A percentile compares a stretch with the other conserved stretches of the same genome.
phyloP scores from a whole-genome alignment of 1,284 basidiomycete genomes.

The Cystobasidiaceae sp. region DNA sequence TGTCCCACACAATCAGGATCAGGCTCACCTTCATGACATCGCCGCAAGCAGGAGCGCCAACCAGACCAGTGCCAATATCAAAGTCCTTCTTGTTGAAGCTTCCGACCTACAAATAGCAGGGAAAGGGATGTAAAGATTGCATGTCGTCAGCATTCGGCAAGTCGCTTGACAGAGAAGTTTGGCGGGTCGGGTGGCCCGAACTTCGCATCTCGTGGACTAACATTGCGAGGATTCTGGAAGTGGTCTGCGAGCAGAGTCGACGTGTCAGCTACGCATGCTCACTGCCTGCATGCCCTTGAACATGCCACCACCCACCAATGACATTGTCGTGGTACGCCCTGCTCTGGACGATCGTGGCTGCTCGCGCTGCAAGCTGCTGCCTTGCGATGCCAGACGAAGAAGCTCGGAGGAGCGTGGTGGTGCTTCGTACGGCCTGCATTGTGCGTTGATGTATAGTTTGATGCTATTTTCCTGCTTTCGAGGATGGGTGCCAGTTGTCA shows the following conservation, averaged over 20 bases:
- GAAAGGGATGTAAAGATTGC: not conserved
- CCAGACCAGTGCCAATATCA: conserved; percentile 94
- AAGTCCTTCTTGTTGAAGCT: conserved; percentile 85
- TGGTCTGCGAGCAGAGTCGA: not conserved
- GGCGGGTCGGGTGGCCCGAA: not conserved
- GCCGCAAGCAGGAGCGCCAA: conserved; percentile 92
- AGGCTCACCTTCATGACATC: conserved; percentile 46
- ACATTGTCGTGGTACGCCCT: conserved; percentile 87
- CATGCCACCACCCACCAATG: conserved; percentile 55
- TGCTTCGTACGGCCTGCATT: too few relatives aligned
- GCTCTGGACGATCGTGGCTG: conserved; percentile 1
- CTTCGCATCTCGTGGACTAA: conserved; percentile 50
- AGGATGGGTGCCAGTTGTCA: too few relatives aligned
- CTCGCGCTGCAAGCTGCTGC: conserved; percentile 12
- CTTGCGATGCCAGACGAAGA: conserved; percentile 3
- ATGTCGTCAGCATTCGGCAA: not conserved
- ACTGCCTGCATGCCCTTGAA: not conserved
- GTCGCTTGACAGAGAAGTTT: not conserved
- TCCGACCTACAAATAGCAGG: conserved; percentile 62
- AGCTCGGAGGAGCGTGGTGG: conserved; percentile 20
- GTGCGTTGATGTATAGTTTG: too few relatives aligned
- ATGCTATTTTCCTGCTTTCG: too few relatives aligned
- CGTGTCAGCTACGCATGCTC: not conserved
- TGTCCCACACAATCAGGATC: not conserved
- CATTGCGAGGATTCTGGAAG: conserved; percentile 91